A percentile compares a stretch with the other conserved stretches of the same genome.
These are phyloP conservation scores for Maudiozyma serrabonitensis DNA, from an alignment of 805 yeast species.

Conservation along the genomic window DNA sequence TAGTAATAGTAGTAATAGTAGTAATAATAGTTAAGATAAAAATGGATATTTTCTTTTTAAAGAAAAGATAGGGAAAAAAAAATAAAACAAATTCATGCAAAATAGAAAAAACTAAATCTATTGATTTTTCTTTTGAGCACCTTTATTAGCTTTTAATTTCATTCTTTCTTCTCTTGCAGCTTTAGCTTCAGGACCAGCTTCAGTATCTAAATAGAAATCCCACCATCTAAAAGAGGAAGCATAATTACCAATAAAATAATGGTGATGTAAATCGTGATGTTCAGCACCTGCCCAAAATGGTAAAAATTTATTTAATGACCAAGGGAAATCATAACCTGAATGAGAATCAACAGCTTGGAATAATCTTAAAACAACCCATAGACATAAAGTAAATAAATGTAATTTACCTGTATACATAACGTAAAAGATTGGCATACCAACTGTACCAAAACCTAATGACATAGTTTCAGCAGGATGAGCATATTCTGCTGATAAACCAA, in stretches of 20 bases:
- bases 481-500: slow-evolving; percentile 93
- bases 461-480: slow-evolving; percentile 94
- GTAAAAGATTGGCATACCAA: slow-evolving; percentile 85
- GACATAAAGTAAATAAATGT: slow-evolving; percentile 80
- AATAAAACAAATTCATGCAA: not conserved
- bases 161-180: slow-evolving; percentile 58
- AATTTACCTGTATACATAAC: slow-evolving; percentile 65
- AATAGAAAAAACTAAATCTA: not conserved
- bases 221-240: slow-evolving; percentile 95
- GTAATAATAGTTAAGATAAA: not conserved
- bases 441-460: slow-evolving; percentile 89
- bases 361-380: slow-evolving; percentile 81
- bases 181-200: slow-evolving; percentile 77
- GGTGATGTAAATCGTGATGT: slow-evolving; percentile 96
- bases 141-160: slow-evolving; percentile 45
- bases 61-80: not conserved
- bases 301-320: slow-evolving; percentile 84
- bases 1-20: not conserved
- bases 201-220: slow-evolving; percentile 84
- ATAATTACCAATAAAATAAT: slow-evolving; percentile 89
- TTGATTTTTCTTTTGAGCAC: slow-evolving; percentile 24
- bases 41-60: not conserved
- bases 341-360: slow-evolving; percentile 97
- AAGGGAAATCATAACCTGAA: slow-evolving; percentile 96
- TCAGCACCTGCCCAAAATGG: slow-evolving; percentile 99